phyloP scores from a whole-genome alignment of 441 rosid species.

The Aleurites moluccanus region DNA sequence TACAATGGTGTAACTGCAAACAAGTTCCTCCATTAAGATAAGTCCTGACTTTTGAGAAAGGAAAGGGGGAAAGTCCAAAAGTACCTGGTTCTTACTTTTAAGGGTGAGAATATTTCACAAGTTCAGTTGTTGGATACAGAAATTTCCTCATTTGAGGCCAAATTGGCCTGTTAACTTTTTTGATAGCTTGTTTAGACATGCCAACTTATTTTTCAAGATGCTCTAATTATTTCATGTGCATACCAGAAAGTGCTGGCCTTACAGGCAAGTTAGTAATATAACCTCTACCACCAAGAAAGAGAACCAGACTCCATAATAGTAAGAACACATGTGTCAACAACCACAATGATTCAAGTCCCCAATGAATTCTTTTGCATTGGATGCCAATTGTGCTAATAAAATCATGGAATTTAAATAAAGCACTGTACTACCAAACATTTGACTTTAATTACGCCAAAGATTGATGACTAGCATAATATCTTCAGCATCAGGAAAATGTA shows the following conservation, averaged over 20 bases:
- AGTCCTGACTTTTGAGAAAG: not conserved
- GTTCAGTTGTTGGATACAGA: not conserved
- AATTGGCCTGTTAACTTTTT: not conserved
- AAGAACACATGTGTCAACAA: not conserved
- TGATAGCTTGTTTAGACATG: too few relatives aligned
- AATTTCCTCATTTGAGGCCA: not conserved
- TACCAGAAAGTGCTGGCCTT: too few relatives aligned
- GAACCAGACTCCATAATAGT: not conserved
- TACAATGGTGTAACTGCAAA: too few relatives aligned
- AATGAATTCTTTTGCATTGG: constrained; percentile 8
- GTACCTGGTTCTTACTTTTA: not conserved
- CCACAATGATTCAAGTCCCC: not conserved
- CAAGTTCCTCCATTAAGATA: not conserved
- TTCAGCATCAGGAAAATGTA: not conserved
- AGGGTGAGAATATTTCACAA: not conserved
- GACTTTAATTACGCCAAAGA: not conserved
- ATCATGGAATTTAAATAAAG: not conserved
- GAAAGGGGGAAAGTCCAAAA: not conserved
- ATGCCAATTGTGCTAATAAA: constrained; percentile 15
- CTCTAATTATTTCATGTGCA: constrained; percentile 12
- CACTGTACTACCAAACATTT: constrained; percentile 4
- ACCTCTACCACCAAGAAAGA: not conserved
- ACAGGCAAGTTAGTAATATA: too few relatives aligned
- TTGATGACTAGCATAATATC: not conserved
- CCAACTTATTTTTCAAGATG: not conserved